Evolutionary conservation across 129 eudicot genomes (phyloP), one percentile per base, ranked within the genome.

Genomic region (Flaveria trinervia): DNA sequence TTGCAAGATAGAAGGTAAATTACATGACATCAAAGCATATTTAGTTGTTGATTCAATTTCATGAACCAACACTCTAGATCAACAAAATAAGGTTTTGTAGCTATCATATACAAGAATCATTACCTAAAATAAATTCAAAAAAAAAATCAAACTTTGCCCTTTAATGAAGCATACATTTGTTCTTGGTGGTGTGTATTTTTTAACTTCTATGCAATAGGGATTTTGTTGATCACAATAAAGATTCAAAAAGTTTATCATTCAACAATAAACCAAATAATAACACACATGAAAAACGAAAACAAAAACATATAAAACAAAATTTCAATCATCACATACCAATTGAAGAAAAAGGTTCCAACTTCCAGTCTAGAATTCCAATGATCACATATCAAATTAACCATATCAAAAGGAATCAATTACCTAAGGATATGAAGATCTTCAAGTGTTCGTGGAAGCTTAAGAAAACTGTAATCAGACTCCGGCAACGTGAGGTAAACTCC

Each of bases 401-500:
- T 36, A 36, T 36, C 41, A 36, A 45, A 45, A 45, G 50, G 1
- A 11, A 45, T 45, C 12, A 39, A 51, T 44, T 83, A 90, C 98
- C 92, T 89, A 74, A 93, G 96, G 30, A 88, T 81, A 56, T 86
- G 92, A 68, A 93, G 87, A 70, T 93, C 98, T 79, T 89, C 68
- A 39, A 93, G 96, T 52, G 88, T 83, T 43, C 91, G 87, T 10
- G 98, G 98, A 73, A 93, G 84, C 90, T 87, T 93, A 61, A 93
- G 91, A 83, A 93, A 93, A 81, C 89, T 89, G 73, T 90, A 93
- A 84, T 93, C 98, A 23, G 97, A 90, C 41, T 86, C 85, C 10
- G 98, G 97, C 92, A 93, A 81, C 65, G 97, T 87, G 20, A 90
- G 77, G 60, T 93, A 93, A 57, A 90, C 91, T 61, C 87, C 86